Evolutionary conservation across 768 basidiomycete species (phyloP), one percentile per base, ranked within the genome.

Genomic region (Aureoboletus auriporus): DNA sequence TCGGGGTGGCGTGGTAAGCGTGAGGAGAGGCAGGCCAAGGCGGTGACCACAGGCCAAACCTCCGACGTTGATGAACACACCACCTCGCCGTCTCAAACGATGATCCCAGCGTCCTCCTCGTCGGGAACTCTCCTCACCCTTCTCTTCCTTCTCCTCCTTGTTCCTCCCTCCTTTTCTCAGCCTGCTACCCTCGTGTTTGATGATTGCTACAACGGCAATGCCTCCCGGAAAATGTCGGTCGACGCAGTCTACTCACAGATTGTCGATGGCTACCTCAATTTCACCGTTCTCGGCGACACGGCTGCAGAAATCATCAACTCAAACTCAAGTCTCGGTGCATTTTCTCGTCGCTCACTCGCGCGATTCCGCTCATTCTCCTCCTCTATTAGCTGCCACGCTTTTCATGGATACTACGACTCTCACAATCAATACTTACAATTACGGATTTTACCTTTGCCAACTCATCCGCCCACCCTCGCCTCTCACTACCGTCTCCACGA

Each of bases 361-460:
- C 34, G 43, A 43, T 35, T 10, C 43, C 8, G n/a, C 9, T 10
- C 17, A 30, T 47, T 55, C 2, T 11, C 53, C 59, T 42, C 43
- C 30, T 9, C 30, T 30, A 28, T 42, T 37, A 63, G 50, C 50
- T 86, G 91, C 93, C 14, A 96, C 93, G 8, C 77, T 96, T 36
- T 94, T 95, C 71, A 86, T 85, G 38, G 82, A 88, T 9, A 84
- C 89, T 2, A 76, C 80, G 46, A 79, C 93, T 17, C 78, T 94
- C 42, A 92, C 93, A 3, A 79, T 94, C 57, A 76, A 75, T 52
- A 78, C 86, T 52, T 86, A 78, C 67, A 75, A 75, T 40, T 84
- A 86, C 55, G 79, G 78, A 51, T 80, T 84, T 3, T 90, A 78
- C 61, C 73, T 97, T 52, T 98, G 95, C 67, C 65, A 76, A 23